Conservation (phyloP, 1,284 basidiomycete genomes). For the Cutaneotrichosporon spelunceum region DNA sequence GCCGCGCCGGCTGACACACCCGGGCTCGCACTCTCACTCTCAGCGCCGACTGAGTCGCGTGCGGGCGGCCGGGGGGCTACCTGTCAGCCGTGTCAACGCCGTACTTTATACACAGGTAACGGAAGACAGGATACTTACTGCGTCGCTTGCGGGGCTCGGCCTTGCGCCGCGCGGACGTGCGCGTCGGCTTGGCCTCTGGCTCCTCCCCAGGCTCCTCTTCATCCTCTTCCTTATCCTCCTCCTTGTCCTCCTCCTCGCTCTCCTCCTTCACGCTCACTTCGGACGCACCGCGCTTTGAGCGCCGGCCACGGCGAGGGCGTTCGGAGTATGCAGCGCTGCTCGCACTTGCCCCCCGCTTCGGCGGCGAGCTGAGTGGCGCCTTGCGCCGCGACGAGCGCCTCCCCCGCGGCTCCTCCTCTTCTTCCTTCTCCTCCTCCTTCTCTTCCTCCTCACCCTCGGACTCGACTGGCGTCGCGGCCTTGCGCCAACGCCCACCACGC, state of each 20-base stretch:
- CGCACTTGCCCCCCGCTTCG: background rate
- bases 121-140: constrained; percentile 18
- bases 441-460: constrained; percentile 7
- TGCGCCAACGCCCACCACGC: constrained; percentile 4
- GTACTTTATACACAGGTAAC: constrained; percentile 9
- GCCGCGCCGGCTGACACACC: constrained; percentile 16
- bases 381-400: background rate
- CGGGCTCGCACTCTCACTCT: constrained; percentile 13
- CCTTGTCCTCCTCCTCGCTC: background rate
- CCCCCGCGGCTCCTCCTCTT: background rate
- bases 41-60: constrained; percentile 29
- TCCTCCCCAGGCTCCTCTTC: constrained; percentile 13
- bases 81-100: constrained; percentile 31
- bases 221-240: constrained; percentile 6
- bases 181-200: constrained; percentile 28
- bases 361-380: background rate
- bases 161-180: constrained; percentile 30
- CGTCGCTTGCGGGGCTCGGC: constrained; percentile 16
- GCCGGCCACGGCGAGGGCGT: background rate
- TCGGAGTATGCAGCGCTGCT: background rate
- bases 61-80: constrained; percentile 32
- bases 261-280: background rate
- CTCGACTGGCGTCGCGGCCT: constrained; percentile 1
- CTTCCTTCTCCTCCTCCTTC: constrained; percentile 1
- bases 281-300: background rate